Conservation (phyloP, 768 basidiomycete genomes). For the Termitomyces bulborhizus region DNA sequence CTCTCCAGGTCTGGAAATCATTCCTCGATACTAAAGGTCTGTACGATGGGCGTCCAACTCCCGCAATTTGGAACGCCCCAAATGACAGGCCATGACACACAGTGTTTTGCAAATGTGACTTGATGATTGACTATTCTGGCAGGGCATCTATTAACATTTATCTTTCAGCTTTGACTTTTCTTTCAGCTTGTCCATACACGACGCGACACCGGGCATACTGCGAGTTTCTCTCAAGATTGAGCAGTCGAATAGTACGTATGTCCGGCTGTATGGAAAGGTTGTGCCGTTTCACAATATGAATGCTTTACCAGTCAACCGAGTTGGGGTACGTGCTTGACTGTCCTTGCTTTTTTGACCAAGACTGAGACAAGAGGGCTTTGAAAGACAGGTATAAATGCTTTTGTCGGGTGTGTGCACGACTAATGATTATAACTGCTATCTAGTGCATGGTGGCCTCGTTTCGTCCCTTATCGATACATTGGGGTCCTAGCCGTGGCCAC, state of each 20-base stretch:
- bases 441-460: slow-evolving; percentile 77
- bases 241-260: slow-evolving; percentile 58
- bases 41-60: neutral
- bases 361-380: slow-evolving; percentile 2
- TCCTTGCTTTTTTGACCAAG: no score
- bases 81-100: slow-evolving; percentile 64
- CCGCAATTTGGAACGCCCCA: neutral
- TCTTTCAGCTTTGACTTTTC: neutral
- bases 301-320: slow-evolving; percentile 61
- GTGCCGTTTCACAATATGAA: neutral
- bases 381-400: slow-evolving; percentile 31
- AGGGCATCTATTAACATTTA: neutral
- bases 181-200: slow-evolving; percentile 52
- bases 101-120: slow-evolving; percentile 73
- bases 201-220: slow-evolving; percentile 67
- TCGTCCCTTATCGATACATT: slow-evolving; percentile 79
- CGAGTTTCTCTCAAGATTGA: slow-evolving; percentile 68
- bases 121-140: neutral
- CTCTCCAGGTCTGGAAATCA: slow-evolving; percentile 78
- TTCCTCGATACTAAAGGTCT: slow-evolving; percentile 71
- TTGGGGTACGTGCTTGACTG: no score
- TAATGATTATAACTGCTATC: neutral
- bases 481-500: slow-evolving; percentile 84
- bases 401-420: neutral
- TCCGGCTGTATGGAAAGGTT: neutral